phyloP scores from a whole-genome alignment of 805 yeast genomes.

The Saturnispora zaruensis region DNA sequence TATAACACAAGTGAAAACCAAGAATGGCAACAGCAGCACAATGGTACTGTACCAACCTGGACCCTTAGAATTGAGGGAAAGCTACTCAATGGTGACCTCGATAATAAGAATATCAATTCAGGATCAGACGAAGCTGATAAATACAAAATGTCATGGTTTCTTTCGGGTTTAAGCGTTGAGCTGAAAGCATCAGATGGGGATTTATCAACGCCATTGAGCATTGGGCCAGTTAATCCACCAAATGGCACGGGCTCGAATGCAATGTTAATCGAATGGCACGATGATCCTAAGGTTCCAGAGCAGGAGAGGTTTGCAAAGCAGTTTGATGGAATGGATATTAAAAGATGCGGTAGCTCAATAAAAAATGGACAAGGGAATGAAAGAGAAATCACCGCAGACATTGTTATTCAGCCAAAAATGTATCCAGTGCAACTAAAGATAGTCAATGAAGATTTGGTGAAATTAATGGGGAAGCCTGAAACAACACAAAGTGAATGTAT shows the following conservation, averaged over 20 bases:
- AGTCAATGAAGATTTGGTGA: constrained; percentile 52
- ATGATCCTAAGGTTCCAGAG: constrained; percentile 35
- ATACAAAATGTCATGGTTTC: constrained; percentile 65
- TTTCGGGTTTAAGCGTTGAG: constrained; percentile 81
- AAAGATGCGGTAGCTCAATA: constrained; percentile 53
- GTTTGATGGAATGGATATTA: constrained; percentile 86
- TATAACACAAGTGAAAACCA: constrained; percentile 80
- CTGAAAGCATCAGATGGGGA: constrained; percentile 27
- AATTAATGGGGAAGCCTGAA: constrained; percentile 66
- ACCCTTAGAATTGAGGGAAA: constrained; percentile 85
- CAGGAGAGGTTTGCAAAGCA: constrained; percentile 30
- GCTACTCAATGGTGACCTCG: constrained; percentile 30
- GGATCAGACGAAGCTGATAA: constrained; percentile 36
- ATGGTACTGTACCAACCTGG: constrained; percentile 49
- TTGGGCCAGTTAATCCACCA: constrained; percentile 14
- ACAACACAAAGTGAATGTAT: constrained; percentile 80
- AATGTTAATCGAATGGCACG: constrained; percentile 82
- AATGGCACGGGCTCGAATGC: constrained; percentile 8
- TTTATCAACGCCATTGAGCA: constrained; percentile 16
- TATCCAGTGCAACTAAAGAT: constrained; percentile 59
- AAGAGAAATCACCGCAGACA: constrained; percentile 53
- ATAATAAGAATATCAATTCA: background rate
- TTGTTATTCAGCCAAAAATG: constrained; percentile 76
- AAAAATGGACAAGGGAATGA: constrained; percentile 29
- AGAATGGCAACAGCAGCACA: constrained; percentile 59